Percentiles rank a stretch among this genome's conserved stretches.
Conservation (phyloP, 768 basidiomycete species). For the Russula emetica region DNA sequence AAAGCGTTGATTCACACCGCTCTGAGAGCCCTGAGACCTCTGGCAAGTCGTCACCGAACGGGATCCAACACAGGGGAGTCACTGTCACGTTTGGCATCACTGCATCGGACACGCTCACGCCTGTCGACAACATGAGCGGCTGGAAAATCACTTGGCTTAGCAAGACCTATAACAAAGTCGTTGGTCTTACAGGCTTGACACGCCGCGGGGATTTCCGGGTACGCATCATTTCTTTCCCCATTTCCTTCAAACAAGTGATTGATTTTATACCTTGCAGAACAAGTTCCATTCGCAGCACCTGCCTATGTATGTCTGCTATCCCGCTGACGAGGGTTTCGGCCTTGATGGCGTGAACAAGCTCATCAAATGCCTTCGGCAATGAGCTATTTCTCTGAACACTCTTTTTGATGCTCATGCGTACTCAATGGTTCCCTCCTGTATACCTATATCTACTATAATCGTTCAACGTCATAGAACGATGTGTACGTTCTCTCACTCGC, state of each 20-base stretch:
- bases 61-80: conserved; percentile 31
- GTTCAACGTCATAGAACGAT: background rate
- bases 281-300: conserved; percentile 44
- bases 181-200: conserved; percentile 39
- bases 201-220: conserved; percentile 46
- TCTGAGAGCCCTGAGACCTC: conserved; percentile 10
- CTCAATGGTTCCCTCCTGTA: background rate
- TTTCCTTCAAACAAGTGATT: background rate
- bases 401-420: background rate
- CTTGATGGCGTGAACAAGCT: conserved; percentile 44
- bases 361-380: conserved; percentile 34
- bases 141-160: conserved; percentile 45
- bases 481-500: background rate
- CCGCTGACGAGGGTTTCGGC: conserved; percentile 44
- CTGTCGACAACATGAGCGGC: conserved; percentile 43
- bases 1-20: conserved; percentile 10
- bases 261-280: conserved; percentile 32
- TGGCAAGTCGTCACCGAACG: conserved; percentile 21
- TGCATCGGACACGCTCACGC: conserved; percentile 40
- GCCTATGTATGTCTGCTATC: conserved; percentile 51
- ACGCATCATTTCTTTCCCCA: conserved; percentile 17
- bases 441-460: conserved; percentile 1
- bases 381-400: background rate
- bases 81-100: conserved; percentile 48
- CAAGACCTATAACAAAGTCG: conserved; percentile 43